Evolutionary conservation across 305 asterid genomes (phyloP).

Genomic region (Fraxinus nigra): DNA sequence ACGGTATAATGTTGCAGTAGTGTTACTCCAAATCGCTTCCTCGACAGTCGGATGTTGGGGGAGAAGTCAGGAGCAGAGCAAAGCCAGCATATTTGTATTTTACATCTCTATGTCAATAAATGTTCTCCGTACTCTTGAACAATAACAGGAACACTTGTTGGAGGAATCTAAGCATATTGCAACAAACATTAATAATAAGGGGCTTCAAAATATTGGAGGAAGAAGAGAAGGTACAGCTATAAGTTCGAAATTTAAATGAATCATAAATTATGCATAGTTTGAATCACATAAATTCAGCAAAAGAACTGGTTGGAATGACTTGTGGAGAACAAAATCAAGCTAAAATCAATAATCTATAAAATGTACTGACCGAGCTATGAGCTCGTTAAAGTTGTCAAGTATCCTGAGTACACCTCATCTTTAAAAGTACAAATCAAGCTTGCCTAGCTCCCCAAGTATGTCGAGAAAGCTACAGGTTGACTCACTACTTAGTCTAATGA

Average conservation of each 20-base stretch:
- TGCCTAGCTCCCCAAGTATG: neutral
- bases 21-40: constrained; percentile 6
- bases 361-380: neutral
- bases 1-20: constrained; percentile 12
- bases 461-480: neutral
- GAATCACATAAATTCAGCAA: neutral
- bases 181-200: neutral
- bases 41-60: neutral
- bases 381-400: neutral
- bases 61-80: neutral
- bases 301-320: neutral
- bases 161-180: constrained; percentile 65
- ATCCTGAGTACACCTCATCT: neutral
- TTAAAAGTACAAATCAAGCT: neutral
- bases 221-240: neutral
- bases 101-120: constrained; percentile 52
- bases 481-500: neutral
- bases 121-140: constrained; percentile 85
- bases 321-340: neutral
- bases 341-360: neutral
- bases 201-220: neutral
- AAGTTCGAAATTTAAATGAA: neutral
- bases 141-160: constrained; percentile 93
- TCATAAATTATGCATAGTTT: neutral
- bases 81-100: constrained; percentile 8